These are phyloP conservation scores for Cyclotella atomus DNA, from an alignment of 108 stramenopile species.

Conservation along the genomic window DNA sequence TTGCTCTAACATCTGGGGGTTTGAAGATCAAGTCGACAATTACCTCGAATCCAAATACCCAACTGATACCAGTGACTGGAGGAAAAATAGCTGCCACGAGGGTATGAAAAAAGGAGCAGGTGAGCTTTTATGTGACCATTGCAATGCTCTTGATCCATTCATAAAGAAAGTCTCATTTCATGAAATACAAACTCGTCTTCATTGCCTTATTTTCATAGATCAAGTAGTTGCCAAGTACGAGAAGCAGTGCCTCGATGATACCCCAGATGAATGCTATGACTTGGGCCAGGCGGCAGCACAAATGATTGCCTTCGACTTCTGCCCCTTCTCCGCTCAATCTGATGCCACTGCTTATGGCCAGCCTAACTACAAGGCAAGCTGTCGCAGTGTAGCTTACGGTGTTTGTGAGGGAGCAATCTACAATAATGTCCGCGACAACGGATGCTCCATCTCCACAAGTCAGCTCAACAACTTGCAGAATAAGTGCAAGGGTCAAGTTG, in stretches of 20 bases:
- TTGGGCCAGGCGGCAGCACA: slow-evolving; percentile 8
- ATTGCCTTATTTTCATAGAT: no score
- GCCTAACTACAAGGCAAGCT: slow-evolving; percentile 5
- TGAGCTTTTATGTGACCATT: no score
- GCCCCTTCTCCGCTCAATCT: slow-evolving; percentile 5
- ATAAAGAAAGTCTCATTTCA: no score
- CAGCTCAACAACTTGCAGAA: not conserved
- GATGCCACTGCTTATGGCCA: not conserved
- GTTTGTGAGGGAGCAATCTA: slow-evolving; percentile 5
- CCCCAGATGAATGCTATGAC: slow-evolving; percentile 8
- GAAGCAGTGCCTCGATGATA: slow-evolving; percentile 12
- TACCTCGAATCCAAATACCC: slow-evolving; percentile 1
- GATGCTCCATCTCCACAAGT: not conserved
- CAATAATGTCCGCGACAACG: not conserved
- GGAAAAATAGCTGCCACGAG: not conserved
- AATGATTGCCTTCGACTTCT: slow-evolving; percentile 6
- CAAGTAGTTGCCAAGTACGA: slow-evolving; percentile 11
- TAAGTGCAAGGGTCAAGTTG: slow-evolving; percentile 12
- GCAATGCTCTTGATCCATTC: no score
- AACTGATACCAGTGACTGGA: slow-evolving; percentile 1
- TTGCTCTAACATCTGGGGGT: slow-evolving; percentile 4
- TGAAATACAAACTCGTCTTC: no score
- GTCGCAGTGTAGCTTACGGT: slow-evolving; percentile 3
- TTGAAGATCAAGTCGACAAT: not conserved
- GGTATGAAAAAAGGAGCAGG: not conserved